A percentile compares a stretch with the other conserved stretches of the same genome.
phyloP scores from a whole-genome alignment of 140 eudicot species.

The Anethum foeniculum region DNA sequence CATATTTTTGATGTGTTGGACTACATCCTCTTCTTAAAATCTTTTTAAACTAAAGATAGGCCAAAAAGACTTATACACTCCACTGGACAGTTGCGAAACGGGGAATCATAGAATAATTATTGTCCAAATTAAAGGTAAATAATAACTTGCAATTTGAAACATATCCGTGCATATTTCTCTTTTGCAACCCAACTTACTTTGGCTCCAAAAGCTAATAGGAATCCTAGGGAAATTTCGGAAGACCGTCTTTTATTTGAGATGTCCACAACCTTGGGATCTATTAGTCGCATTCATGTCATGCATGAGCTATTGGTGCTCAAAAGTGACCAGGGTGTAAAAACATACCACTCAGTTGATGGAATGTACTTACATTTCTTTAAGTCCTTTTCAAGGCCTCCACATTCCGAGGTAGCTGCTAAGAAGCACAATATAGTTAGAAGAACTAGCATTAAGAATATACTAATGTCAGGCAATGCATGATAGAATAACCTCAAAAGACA shows the following conservation, averaged over 20 bases:
- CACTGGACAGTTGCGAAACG: neutral
- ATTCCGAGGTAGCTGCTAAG: constrained; percentile 34
- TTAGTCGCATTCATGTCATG: neutral
- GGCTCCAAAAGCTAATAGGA: neutral
- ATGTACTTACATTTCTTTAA: constrained; percentile 32
- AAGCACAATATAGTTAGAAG: neutral
- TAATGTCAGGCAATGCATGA: neutral
- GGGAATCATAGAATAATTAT: neutral
- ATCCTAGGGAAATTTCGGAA: neutral
- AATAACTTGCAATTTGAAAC: neutral
- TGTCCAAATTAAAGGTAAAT: neutral
- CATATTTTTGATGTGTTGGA: neutral
- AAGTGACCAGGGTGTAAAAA: neutral
- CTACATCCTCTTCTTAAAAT: neutral
- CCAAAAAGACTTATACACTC: neutral
- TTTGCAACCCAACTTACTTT: neutral
- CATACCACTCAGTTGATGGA: neutral
- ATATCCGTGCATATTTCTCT: neutral
- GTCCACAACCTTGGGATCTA: neutral
- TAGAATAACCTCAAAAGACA: neutral
- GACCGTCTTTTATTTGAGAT: neutral
- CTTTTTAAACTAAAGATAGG: neutral
- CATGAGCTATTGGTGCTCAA: neutral
- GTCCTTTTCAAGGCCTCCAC: constrained; percentile 18
- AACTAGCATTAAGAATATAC: neutral